A percentile compares a stretch with the other conserved stretches of the same genome.
Evolutionary conservation across 2,329 filamentous ascomycete genomes (phyloP).

Genomic region (Elsinoe australis): DNA sequence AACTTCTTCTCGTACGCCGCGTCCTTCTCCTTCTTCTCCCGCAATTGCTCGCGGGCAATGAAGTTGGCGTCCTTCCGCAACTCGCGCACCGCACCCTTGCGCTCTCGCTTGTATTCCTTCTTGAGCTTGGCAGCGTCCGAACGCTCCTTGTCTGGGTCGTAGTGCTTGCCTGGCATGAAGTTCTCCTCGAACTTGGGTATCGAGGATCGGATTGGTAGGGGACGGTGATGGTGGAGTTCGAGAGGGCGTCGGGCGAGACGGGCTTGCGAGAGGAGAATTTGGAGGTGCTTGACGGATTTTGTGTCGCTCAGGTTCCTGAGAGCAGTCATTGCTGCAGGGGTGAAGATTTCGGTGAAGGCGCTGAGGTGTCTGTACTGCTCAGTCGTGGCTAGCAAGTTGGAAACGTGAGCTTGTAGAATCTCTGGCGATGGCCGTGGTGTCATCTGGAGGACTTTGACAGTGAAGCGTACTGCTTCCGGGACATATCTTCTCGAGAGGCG

Average conservation of each 20-base stretch:
- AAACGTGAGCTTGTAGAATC: slow-evolving; percentile 54
- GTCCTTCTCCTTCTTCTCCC: slow-evolving; percentile 89
- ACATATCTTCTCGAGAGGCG: slow-evolving; percentile 75
- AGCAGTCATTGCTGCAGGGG: slow-evolving; percentile 42
- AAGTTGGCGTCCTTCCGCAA: slow-evolving; percentile 93
- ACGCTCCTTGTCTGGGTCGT: slow-evolving; percentile 89
- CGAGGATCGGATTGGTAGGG: slow-evolving; percentile 76
- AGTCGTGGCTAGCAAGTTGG: slow-evolving; percentile 59
- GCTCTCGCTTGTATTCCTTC: slow-evolving; percentile 88
- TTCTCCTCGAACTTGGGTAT: slow-evolving; percentile 94
- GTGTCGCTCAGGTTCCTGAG: slow-evolving; percentile 27
- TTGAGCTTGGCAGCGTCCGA: slow-evolving; percentile 76
- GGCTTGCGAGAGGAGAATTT: slow-evolving; percentile 54
- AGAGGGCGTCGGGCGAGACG: slow-evolving; percentile 66
- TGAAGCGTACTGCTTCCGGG: slow-evolving; percentile 79
- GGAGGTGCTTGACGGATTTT: slow-evolving; percentile 52
- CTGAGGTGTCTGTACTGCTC: slow-evolving; percentile 66
- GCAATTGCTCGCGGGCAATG: slow-evolving; percentile 80
- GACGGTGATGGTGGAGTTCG: slow-evolving; percentile 79
- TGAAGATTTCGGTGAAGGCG: slow-evolving; percentile 72
- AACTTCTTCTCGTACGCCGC: slow-evolving; percentile 95
- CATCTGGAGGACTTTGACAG: slow-evolving; percentile 59
- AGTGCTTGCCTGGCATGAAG: slow-evolving; percentile 93
- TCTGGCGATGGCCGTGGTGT: slow-evolving; percentile 27
- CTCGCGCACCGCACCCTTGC: slow-evolving; percentile 89